phyloP scores from a whole-genome alignment of 441 rosid genomes.

The Eruca vesicaria region DNA sequence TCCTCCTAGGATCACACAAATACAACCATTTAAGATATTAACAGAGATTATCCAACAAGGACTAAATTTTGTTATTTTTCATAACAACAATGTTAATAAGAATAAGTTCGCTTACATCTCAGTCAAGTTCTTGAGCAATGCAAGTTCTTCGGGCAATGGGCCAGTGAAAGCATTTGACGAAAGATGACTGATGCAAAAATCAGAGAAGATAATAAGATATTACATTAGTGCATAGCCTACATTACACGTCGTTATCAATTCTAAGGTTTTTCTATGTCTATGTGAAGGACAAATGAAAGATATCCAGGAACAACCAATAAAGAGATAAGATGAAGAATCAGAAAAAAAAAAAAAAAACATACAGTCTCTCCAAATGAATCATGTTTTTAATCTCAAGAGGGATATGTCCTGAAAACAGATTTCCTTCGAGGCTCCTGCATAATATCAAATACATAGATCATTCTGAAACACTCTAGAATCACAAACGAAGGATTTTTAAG shows the following conservation, averaged over 20 bases:
- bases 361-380: conserved; percentile 67
- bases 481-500: neutral
- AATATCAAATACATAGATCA: neutral
- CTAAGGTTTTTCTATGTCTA: neutral
- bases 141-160: conserved; percentile 50
- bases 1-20: conserved; percentile 50
- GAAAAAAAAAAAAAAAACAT: conserved; percentile 23
- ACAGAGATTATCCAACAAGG: neutral
- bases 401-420: conserved; percentile 64
- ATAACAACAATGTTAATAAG: neutral
- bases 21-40: neutral
- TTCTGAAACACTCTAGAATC: neutral
- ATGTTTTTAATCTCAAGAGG: conserved; percentile 68
- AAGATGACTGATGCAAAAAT: conserved; percentile 42
- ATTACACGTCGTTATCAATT: neutral
- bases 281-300: neutral
- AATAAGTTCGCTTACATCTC: conserved; percentile 69
- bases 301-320: neutral
- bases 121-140: conserved; percentile 56
- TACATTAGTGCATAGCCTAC: neutral
- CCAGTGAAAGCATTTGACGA: conserved; percentile 79
- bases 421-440: conserved; percentile 87
- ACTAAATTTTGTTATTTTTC: neutral
- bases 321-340: conserved; percentile 8
- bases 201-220: neutral